Conservation (phyloP, 1,284 basidiomycete species). For the Sanghuangporus weigelae region DNA sequence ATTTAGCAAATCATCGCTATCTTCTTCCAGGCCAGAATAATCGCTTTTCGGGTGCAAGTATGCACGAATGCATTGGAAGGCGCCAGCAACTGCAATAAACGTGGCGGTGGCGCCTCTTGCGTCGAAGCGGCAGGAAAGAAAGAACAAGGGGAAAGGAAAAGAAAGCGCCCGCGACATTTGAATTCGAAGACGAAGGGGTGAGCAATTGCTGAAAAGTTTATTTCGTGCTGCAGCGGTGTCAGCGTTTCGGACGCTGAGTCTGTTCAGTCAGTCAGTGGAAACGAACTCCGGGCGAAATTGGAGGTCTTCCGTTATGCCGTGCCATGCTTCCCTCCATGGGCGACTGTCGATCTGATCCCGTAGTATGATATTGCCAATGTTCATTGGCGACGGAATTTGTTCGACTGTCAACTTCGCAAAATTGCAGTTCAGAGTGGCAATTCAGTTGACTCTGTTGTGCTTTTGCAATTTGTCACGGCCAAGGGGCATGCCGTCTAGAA, state of each 20-base stretch:
- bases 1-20: neutral
- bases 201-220: neutral
- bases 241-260: neutral
- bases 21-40: neutral
- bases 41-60: neutral
- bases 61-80: neutral
- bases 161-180: neutral
- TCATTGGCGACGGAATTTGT: neutral
- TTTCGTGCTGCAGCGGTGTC: neutral
- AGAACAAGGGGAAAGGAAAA: neutral
- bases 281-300: neutral
- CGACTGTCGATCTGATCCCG: constrained; percentile 1
- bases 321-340: neutral
- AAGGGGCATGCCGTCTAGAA: neutral
- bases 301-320: neutral
- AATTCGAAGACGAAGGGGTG: neutral
- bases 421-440: neutral
- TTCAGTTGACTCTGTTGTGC: neutral
- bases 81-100: neutral
- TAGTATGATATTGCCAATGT: neutral
- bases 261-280: neutral
- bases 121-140: neutral
- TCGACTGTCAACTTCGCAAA: neutral
- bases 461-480: neutral
- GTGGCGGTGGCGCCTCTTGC: neutral